Base-by-base conservation (phyloP, 2,329 filamentous ascomycete genomes). In the Aspergillus costaricaensis region DNA sequence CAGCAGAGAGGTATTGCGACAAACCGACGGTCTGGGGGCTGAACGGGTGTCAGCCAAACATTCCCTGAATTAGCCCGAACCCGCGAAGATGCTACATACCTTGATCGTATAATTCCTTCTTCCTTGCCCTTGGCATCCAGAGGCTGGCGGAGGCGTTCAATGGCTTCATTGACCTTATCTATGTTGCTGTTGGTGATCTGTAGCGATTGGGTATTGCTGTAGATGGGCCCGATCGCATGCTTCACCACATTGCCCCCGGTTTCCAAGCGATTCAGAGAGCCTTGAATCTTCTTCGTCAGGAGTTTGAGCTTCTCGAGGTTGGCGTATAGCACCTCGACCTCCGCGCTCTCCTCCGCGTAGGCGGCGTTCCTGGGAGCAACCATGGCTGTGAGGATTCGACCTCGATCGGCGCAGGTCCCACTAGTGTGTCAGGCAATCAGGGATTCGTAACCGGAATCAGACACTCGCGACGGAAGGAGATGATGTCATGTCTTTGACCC, bases 211-310 rank as follows among this genome's bases (percentile, higher is more conserved):
- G 95, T 98, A 76, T 97, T 96, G 69, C 90, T 91, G 73, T 93
- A 96, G 44, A 99, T 89, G 8, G 95, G 95, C 0, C 92, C 92
- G 58, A 96, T 92, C 10, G 96, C 93, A 72, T 96, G 91, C 70
- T 92, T 89, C 19, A 98, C 92, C 62, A 90, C 93, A 78, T 92
- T 92, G 17, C 94, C 95, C 56, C 91, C 96, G 39, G 89, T 87
- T 70, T 98, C 92, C 36, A 99, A 83, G 58, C 93, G 86, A 39
- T 87, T 86, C 67, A 97, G 84, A 55, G 91, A 96, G 27, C 91
- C 89, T 77, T 96, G 91, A 58, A 99, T 97, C 82, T 96, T 96
- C 81, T 95, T 96, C 32, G 92, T 96, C 74, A 98, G 85, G 72
- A 92, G 87, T 62, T 92, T 90, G 68, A 96, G 96, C 84, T 96